Evolutionary conservation across 495 filamentous ascomycete genomes (phyloP).

Genomic region (Trichocladium uniseriatum): DNA sequence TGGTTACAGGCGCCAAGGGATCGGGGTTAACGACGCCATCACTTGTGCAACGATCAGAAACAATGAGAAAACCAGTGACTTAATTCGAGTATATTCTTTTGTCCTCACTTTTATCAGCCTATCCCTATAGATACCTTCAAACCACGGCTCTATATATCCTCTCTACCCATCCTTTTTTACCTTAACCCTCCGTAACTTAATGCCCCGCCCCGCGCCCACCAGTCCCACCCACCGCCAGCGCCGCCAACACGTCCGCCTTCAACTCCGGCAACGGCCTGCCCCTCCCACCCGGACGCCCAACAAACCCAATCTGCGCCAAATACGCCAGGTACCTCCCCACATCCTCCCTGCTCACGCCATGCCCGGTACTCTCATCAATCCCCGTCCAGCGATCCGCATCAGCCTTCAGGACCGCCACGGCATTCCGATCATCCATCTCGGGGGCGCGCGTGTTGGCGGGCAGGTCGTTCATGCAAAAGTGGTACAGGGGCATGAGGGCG

Average conservation of each 20-base stretch:
- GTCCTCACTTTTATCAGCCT: too few relatives aligned
- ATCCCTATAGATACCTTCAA: too few relatives aligned
- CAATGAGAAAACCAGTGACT: too few relatives aligned
- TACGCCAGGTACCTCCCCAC: conserved; percentile 69
- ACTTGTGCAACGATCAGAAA: too few relatives aligned
- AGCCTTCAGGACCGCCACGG: conserved; percentile 49
- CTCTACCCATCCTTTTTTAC: background rate
- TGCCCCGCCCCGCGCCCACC: conserved; percentile 18
- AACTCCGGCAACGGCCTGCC: conserved; percentile 43
- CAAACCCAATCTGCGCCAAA: conserved; percentile 60
- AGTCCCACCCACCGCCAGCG: conserved; percentile 22
- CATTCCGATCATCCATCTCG: conserved; percentile 69
- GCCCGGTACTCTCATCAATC: conserved; percentile 52
- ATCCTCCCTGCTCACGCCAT: conserved; percentile 55
- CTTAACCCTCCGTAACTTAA: background rate
- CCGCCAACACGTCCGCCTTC: conserved; percentile 43
- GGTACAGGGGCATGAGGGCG: conserved; percentile 76
- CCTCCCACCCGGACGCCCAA: conserved; percentile 44
- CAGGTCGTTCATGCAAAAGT: conserved; percentile 74
- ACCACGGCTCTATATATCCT: too few relatives aligned
- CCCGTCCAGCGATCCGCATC: conserved; percentile 54
- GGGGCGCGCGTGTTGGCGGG: conserved; percentile 70
- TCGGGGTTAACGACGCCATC: too few relatives aligned
- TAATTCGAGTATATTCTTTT: too few relatives aligned
- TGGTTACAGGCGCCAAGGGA: too few relatives aligned